Evolutionary conservation across 805 yeast genomes (phyloP), one percentile per base, ranked within the genome.

Genomic region (Metschnikowia anglica): DNA sequence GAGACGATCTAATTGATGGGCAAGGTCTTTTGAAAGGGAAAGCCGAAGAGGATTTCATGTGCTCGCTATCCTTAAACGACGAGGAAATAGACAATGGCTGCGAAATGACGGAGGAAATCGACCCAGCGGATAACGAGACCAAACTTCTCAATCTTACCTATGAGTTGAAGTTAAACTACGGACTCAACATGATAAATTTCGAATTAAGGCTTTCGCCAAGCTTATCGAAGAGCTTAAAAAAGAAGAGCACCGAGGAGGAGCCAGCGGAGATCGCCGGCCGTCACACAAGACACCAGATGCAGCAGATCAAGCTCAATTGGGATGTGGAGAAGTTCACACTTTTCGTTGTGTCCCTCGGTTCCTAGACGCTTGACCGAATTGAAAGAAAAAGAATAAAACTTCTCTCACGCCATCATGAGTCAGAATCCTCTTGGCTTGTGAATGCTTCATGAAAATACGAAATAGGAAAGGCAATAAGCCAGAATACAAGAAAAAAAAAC

Each of bases 121-220:
- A 46, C 16, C 46, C 47, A 1, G 45, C 43, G 2, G 58, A 56
- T 18, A 43, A 44, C 4, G 46, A 52, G 26, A 36, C 45, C 11
- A 42, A 39, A 17, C 43, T 44, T 5, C 50, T 48, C 23, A 42
- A 43, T 3, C 38, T 52, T 25, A 46, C 46, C 55, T 76, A 67
- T 52, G 81, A 76, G 47, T 48, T 74, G 42, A 74, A 70, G 47
- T 56, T 76, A 25, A 71, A 74, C 15, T 50, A 62, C 34, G 81
- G 81, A 1, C 59, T 77, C 50, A 76, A 74, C 45, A 56, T 68
- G 40, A 57, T 76, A 28, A 73, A 66, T 27, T 72, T 70, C 39
- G 62, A 61, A 50, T 65, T 70, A 52, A 63, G 70, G 41, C 66
- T 70, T 17, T 65, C 72, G 4, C 76, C 76, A 3, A 49, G 49